Evolutionary conservation across 108 stramenopile species (phyloP).

Genomic region (Fragilaria radians): DNA sequence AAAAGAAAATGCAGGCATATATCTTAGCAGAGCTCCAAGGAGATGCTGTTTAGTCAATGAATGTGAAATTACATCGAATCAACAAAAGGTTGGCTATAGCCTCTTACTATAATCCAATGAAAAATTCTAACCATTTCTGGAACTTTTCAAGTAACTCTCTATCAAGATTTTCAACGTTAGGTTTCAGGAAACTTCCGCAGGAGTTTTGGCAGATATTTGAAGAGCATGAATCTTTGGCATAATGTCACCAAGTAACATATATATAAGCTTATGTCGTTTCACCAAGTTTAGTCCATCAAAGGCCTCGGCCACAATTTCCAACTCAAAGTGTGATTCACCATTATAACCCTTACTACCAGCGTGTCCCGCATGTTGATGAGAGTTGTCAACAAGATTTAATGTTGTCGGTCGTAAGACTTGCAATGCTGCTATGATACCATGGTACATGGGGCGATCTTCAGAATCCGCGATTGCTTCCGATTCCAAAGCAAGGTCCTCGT

Average conservation of each 20-base stretch:
- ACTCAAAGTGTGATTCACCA: conserved; percentile 83
- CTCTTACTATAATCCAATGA: too few species aligned
- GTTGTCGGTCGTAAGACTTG: conserved; percentile 58
- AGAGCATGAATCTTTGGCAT: conserved; percentile 92
- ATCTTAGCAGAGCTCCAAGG: too few species aligned
- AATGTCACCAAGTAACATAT: conserved; percentile 82
- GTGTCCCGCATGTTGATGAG: conserved; percentile 74
- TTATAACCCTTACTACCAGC: conserved; percentile 58
- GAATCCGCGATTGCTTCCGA: conserved; percentile 2
- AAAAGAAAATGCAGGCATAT: too few species aligned
- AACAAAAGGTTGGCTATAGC: too few species aligned
- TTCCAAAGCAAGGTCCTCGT: background rate
- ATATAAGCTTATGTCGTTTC: conserved; percentile 90
- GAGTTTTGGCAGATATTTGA: conserved; percentile 77
- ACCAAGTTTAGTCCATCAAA: conserved; percentile 89
- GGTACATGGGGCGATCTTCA: conserved; percentile 64
- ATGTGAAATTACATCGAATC: too few species aligned
- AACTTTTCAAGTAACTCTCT: too few species aligned
- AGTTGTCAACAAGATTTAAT: conserved; percentile 64
- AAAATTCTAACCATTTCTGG: too few species aligned
- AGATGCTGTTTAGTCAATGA: too few species aligned
- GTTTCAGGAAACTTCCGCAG: conserved; percentile 63
- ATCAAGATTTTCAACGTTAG: too few species aligned
- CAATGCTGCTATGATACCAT: conserved; percentile 63
- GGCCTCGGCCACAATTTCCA: conserved; percentile 76